Percentiles rank a stretch among this genome's conserved stretches.
Conservation (phyloP, 345 rosid species). For the Dimocarpus longan region DNA sequence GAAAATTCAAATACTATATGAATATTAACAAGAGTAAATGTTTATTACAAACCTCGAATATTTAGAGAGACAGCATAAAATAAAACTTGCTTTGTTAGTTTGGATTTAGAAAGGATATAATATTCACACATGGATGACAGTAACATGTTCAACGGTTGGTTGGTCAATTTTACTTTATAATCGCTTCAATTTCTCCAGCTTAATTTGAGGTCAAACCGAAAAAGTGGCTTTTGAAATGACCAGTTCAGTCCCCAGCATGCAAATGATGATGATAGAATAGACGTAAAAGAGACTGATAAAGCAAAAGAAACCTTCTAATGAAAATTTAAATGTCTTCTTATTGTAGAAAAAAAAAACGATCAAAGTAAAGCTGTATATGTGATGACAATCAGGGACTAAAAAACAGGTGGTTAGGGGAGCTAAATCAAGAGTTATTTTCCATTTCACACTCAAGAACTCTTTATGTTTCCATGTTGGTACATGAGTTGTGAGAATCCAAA, state of each 20-base stretch:
- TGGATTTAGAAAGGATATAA: not conserved
- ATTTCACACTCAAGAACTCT: not conserved
- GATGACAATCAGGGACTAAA: not conserved
- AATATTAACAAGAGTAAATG: no score
- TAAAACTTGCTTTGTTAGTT: not conserved
- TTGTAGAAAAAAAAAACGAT: not conserved
- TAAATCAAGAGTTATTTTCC: not conserved
- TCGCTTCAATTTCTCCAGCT: not conserved
- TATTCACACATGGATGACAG: no score
- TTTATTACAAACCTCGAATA: no score
- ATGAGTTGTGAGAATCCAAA: slow-evolving; percentile 15
- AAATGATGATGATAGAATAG: not conserved
- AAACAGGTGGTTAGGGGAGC: not conserved
- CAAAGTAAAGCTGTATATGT: not conserved
- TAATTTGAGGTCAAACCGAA: not conserved
- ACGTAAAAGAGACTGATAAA: not conserved
- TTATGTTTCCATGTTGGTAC: not conserved
- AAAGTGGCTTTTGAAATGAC: not conserved
- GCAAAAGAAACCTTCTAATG: not conserved
- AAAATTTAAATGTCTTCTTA: not conserved
- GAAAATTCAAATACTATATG: no score
- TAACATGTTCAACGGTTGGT: not conserved
- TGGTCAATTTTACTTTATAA: slow-evolving; percentile 3
- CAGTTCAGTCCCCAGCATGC: slow-evolving; percentile 4
- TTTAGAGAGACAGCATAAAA: not conserved